Base-by-base conservation (phyloP, 164 flowering plant genomes). In the Nelumbo lutea region DNA sequence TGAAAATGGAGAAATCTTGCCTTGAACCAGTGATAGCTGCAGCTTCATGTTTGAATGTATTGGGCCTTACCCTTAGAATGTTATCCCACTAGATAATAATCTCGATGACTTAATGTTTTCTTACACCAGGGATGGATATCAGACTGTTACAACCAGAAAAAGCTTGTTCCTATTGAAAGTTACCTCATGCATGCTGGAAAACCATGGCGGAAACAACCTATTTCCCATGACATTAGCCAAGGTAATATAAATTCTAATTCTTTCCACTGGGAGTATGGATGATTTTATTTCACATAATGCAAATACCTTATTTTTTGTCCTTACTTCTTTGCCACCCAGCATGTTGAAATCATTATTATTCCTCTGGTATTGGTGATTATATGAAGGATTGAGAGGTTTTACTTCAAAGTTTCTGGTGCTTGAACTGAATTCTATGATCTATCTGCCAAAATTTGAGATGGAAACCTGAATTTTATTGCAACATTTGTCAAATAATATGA, bases 141-240 rank as follows among this genome's bases (percentile, higher is more conserved):
- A 51, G 96, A 89, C 70, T 92, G 98, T 77, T 83, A 87, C 70
- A 73, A 70, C 46, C 87, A 87, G 80, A 90, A 82, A 75, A 86
- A 82, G 79, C 95, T 96, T 61, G 93, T 88, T 68, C 92, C 83
- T 41, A 91, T 96, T 73, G 99, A 93, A 69, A 69, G 71, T n/a
- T 90, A 84, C 78, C 86, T 91, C n/a, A 86, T 96, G 91, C 85
- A 93, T 85, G 87, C 84, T 80, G 99, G 99, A 57, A 91, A 87
- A 75, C 97, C 97, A 27, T 96, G 99, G 99, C 84, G 89, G 51
- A 87, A 59, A 78, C 72, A 68, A 70, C 76, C 58, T 52, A 15
- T 43, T 42, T 67, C 80, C 42, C 69, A 59, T 42, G 79, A 58
- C 41, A 67, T 68, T 64, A 68, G 42, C 57, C 62, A 69, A 78